These are phyloP conservation scores for Malania oleifera DNA, from an alignment of 164 flowering plant species.

Conservation along the genomic window DNA sequence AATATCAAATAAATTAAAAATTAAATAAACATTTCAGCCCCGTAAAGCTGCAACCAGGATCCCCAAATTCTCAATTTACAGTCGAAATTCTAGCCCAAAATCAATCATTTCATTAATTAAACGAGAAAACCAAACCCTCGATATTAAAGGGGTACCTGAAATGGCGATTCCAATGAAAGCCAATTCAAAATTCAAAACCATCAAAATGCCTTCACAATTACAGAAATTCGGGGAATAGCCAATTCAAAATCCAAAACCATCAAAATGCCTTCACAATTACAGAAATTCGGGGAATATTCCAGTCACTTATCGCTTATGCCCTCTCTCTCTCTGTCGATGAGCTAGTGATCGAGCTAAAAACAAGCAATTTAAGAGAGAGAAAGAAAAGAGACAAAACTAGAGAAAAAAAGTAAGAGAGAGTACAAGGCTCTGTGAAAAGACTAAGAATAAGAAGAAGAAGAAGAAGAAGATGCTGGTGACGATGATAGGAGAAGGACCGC, in stretches of 20 bases:
- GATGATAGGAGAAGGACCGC: slow-evolving; percentile 11
- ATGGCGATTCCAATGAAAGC: background rate
- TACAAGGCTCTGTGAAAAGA: background rate
- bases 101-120: too few species aligned
- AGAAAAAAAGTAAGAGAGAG: too few species aligned
- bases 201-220: background rate
- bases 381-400: background rate
- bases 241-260: background rate
- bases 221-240: background rate
- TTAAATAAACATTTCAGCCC: background rate
- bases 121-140: background rate
- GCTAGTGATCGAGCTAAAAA: background rate
- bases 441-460: background rate
- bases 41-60: too few species aligned
- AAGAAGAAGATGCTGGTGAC: slow-evolving; percentile 6
- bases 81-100: background rate
- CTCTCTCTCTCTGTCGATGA: background rate
- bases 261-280: background rate
- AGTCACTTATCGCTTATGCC: background rate
- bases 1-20: too few species aligned
- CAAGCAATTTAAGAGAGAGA: background rate
- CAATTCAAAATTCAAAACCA: background rate
- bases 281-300: background rate
- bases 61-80: slow-evolving; percentile 1
- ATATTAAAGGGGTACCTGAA: background rate